Conservation (phyloP, 768 basidiomycete genomes). For the Pleurotus tuoliensis region DNA sequence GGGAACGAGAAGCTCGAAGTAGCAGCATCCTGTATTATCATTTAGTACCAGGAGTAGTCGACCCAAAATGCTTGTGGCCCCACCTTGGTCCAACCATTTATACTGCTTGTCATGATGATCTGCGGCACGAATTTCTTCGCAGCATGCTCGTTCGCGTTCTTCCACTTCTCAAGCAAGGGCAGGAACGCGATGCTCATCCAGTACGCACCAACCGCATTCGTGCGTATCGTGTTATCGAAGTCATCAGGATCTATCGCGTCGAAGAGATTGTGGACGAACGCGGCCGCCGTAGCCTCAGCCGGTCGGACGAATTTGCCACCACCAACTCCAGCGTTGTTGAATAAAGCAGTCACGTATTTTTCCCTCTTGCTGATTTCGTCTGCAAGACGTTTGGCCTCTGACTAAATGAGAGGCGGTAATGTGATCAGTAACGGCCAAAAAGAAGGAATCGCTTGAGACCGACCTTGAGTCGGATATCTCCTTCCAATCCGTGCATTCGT, state of each 20-base stretch:
- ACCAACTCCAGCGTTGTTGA: constrained; percentile 45
- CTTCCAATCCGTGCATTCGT: constrained; percentile 35
- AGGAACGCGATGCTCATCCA: constrained; percentile 58
- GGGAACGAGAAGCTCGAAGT: constrained; percentile 38
- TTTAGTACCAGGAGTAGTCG: not conserved
- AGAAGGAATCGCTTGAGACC: not conserved
- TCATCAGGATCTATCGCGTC: constrained; percentile 31
- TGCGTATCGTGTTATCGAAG: constrained; percentile 31
- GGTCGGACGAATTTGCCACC: constrained; percentile 25
- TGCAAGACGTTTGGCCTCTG: constrained; percentile 39
- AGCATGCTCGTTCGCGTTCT: constrained; percentile 22
- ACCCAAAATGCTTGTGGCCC: not conserved
- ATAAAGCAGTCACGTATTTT: constrained; percentile 38
- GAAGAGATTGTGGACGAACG: constrained; percentile 35
- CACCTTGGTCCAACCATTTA: constrained; percentile 52
- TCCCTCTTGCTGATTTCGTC: constrained; percentile 33
- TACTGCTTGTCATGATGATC: constrained; percentile 46
- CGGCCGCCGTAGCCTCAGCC: constrained; percentile 26
- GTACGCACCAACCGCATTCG: constrained; percentile 44
- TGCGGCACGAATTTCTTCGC: constrained; percentile 39
- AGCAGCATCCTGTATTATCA: constrained; percentile 29
- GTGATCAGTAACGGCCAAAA: too few species aligned
- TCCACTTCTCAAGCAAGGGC: constrained; percentile 47
- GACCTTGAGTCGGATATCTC: constrained; percentile 39
- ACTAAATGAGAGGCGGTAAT: constrained; percentile 17